Evolutionary conservation across 2,329 filamentous ascomycete species (phyloP).

Genomic region (Cladosporium velox): DNA sequence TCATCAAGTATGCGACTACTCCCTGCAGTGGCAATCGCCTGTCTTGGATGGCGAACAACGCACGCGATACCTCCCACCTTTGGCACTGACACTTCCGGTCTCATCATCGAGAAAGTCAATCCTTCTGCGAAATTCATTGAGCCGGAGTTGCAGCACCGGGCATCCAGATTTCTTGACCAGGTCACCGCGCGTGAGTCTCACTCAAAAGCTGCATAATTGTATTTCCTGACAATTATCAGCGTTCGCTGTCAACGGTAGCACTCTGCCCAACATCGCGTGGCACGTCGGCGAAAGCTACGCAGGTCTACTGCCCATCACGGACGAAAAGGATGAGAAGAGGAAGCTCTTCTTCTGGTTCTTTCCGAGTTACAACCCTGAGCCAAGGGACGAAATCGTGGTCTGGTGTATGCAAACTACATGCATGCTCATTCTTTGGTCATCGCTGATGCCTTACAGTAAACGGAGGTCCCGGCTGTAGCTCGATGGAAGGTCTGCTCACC

Average conservation of each 20-base stretch:
- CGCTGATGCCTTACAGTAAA: conserved; percentile 26
- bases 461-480: conserved; percentile 46
- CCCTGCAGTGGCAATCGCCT: background rate
- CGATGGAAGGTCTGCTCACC: conserved; percentile 48
- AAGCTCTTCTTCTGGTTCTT: conserved; percentile 54
- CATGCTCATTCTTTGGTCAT: background rate
- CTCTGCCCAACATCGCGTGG: conserved; percentile 10
- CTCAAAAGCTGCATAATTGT: background rate
- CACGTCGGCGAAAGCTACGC: conserved; percentile 19
- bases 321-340: conserved; percentile 28
- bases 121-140: background rate
- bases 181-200: background rate
- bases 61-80: background rate
- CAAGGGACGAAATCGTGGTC: conserved; percentile 43
- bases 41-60: background rate
- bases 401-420: conserved; percentile 31
- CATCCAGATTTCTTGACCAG: background rate
- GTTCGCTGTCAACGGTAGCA: conserved; percentile 18
- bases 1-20: conserved; percentile 2
- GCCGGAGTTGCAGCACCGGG: background rate
- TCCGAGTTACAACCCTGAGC: conserved; percentile 47
- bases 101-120: background rate
- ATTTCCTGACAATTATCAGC: conserved; percentile 43
- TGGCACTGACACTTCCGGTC: background rate
- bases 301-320: conserved; percentile 37